Evolutionary conservation across 345 rosid genomes (phyloP).

Genomic region (Corchorus capsularis): DNA sequence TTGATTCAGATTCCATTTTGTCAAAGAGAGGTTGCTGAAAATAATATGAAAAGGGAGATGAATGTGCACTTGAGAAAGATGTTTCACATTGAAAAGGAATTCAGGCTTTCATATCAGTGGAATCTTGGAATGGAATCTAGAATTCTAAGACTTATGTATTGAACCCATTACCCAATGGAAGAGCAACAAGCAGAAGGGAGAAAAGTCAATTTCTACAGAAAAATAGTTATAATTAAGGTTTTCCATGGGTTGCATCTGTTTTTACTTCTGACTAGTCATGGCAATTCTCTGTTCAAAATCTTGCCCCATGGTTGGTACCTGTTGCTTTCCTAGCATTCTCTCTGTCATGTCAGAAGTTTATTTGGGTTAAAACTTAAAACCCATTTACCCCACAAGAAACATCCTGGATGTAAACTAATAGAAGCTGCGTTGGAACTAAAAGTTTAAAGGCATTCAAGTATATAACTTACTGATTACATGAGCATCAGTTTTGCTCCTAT

Average conservation of each 20-base stretch:
- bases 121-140: neutral
- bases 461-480: neutral
- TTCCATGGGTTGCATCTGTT: neutral
- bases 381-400: neutral
- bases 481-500: neutral
- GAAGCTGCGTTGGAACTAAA: neutral
- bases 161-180: too few species aligned
- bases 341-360: neutral
- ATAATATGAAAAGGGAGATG: neutral
- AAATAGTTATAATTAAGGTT: neutral
- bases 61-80: neutral
- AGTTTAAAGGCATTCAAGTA: neutral
- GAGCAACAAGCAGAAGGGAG: neutral
- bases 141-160: neutral
- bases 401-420: neutral
- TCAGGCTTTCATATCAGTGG: neutral
- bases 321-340: neutral
- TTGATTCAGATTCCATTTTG: constrained; percentile 1
- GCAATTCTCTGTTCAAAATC: neutral
- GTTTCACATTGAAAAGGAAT: neutral
- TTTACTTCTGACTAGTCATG: neutral
- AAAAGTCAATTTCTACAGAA: neutral
- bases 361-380: neutral
- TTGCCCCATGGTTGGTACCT: neutral
- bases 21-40: neutral